These are phyloP conservation scores for Aspergillaceae sp. DNA, from an alignment of 2,329 filamentous ascomycete species.

Conservation along the genomic window DNA sequence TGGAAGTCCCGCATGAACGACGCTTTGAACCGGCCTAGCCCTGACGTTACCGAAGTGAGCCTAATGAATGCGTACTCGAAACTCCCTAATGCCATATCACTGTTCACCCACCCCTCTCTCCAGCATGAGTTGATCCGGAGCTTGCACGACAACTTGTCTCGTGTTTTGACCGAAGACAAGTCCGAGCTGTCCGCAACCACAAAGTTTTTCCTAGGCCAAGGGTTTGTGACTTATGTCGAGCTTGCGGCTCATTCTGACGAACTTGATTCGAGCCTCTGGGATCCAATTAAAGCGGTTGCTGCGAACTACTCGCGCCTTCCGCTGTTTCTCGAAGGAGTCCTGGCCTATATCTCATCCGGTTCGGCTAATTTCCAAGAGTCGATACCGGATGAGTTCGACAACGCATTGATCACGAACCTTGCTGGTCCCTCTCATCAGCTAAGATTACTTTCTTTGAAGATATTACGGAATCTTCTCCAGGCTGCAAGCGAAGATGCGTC, in stretches of 20 bases:
- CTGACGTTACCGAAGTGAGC: slow-evolving; percentile 51
- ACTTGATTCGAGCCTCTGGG: slow-evolving; percentile 54
- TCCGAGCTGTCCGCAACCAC: slow-evolving; percentile 54
- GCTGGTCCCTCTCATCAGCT: slow-evolving; percentile 66
- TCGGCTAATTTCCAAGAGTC: slow-evolving; percentile 38
- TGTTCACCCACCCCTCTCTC: slow-evolving; percentile 53
- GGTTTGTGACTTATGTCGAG: slow-evolving; percentile 63
- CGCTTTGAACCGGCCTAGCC: slow-evolving; percentile 48
- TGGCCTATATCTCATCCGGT: slow-evolving; percentile 39
- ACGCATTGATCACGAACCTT: slow-evolving; percentile 63
- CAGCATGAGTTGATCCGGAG: slow-evolving; percentile 58
- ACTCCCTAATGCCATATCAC: slow-evolving; percentile 52
- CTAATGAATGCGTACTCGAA: slow-evolving; percentile 60
- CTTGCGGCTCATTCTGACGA: slow-evolving; percentile 54
- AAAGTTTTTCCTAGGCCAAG: slow-evolving; percentile 66
- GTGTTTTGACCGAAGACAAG: slow-evolving; percentile 54
- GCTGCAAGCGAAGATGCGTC: slow-evolving; percentile 41
- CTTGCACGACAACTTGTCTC: slow-evolving; percentile 56
- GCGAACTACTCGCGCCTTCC: slow-evolving; percentile 56
- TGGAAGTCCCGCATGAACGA: slow-evolving; percentile 67
- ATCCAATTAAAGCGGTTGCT: slow-evolving; percentile 57
- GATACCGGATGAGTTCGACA: slow-evolving; percentile 54
- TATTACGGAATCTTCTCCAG: slow-evolving; percentile 52
- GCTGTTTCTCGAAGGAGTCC: slow-evolving; percentile 57
- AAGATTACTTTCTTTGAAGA: slow-evolving; percentile 61